Evolutionary conservation across 2,329 filamentous ascomycete species (phyloP), one percentile per base, ranked within the genome.

Genomic region (Trichophyton mentagrophytes): DNA sequence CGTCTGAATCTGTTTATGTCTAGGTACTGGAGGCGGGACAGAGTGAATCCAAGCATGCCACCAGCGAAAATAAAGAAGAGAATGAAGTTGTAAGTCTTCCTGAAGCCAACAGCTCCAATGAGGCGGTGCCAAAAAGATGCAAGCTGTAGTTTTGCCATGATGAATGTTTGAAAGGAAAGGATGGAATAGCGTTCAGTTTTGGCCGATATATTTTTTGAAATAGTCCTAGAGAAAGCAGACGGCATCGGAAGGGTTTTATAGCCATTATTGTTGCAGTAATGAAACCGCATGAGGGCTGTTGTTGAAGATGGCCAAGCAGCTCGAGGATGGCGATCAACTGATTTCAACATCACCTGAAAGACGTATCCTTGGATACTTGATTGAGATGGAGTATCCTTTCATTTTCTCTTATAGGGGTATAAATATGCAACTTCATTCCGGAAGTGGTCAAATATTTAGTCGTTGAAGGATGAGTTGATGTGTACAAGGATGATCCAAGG

Each of bases 11-110:
- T 47, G 44, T 47, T 47, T 3, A 47, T 25, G 44, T 47, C 20
- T 20, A 85, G 70, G 65, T 79, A 82, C 47, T 68, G 68, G 1
- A 82, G 65, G 5, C 79, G 78, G 2, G 77, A 72, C 13, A 83
- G 71, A 3, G 70, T 66, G 66, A 84, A 83, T 11, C 72, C 75
- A 13, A 79, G 61, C 3, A 82, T 66, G 0, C 72, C 72, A 2
- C 78, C 78, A 40, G 67, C 71, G 58, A 80, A 77, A 57, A 82
- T 69, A 62, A 78, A 62, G 57, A 57, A 59, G 33, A 59, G 36
- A 46, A 59, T 55, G 46, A 61, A 61, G 36, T 56, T 59, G 51
- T 59, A 61, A 15, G 17, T 20, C 17, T 44, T 61, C 20, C 11
- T 25, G 11, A 47, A 47, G 2, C 44, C 44, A 47, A 47, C 17